A percentile compares a stretch with the other conserved stretches of the same genome.
Evolutionary conservation across 169 alveolate species (phyloP).

Genomic region (Hepatocystis sp.): DNA sequence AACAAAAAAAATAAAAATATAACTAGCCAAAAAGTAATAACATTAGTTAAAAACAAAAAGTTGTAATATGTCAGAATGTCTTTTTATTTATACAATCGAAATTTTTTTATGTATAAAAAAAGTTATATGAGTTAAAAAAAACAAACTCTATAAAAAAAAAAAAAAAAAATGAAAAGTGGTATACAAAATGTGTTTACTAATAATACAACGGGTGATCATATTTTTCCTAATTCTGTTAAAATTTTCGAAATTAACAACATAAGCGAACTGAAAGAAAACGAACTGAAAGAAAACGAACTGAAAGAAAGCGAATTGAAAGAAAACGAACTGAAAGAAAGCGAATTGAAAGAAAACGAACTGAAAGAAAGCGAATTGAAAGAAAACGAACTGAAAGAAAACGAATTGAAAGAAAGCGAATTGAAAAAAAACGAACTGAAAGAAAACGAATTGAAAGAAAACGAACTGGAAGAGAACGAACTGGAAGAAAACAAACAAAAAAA

Average conservation of each 20-base stretch:
- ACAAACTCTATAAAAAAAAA: conserved; percentile 16
- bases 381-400: background rate
- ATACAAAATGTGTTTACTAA: conserved; percentile 4
- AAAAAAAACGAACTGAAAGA: too few relatives aligned
- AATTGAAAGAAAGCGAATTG: background rate
- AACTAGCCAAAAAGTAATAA: too few relatives aligned
- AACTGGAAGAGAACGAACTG: background rate
- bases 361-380: background rate
- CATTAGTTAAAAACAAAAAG: too few relatives aligned
- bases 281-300: background rate
- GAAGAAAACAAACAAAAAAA: background rate
- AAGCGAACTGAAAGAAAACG: background rate
- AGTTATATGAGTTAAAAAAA: background rate
- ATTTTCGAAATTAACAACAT: too few relatives aligned
- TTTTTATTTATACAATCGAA: too few relatives aligned
- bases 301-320: conserved; percentile 1
- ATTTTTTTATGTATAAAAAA: too few relatives aligned
- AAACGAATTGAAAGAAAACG: background rate
- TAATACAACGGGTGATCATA: conserved; percentile 9
- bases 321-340: conserved; percentile 1
- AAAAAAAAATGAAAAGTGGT: background rate
- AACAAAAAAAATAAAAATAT: too few relatives aligned
- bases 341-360: background rate
- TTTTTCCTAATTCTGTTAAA: too few relatives aligned
- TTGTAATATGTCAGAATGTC: too few relatives aligned